These are phyloP conservation scores for Mimosa pudica DNA, from an alignment of 306 rosid genomes.

Conservation along the genomic window DNA sequence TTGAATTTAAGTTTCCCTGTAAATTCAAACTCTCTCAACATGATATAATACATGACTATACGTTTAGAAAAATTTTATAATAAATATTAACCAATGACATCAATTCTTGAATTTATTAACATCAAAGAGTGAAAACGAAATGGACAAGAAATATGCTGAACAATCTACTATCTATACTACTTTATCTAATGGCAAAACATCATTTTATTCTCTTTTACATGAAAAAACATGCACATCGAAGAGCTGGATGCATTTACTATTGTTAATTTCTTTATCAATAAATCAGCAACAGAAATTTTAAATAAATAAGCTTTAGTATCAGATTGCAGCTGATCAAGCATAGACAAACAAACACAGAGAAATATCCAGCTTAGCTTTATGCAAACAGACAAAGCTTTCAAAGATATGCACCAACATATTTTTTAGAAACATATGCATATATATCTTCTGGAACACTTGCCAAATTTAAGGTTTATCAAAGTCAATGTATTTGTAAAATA, in stretches of 20 bases:
- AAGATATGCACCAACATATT: neutral
- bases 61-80: neutral
- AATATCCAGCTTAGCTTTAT: neutral
- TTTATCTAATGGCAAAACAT: constrained; percentile 7
- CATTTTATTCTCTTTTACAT: neutral
- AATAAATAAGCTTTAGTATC: constrained; percentile 9
- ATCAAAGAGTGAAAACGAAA: constrained; percentile 19
- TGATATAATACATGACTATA: constrained; percentile 1
- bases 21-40: too few species aligned
- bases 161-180: neutral
- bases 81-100: neutral
- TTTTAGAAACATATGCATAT: neutral
- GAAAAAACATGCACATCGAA: constrained; percentile 16
- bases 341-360: neutral
- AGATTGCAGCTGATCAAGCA: constrained; percentile 5
- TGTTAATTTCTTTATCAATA: neutral
- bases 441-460: neutral
- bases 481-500: constrained; percentile 37
- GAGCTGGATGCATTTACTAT: neutral
- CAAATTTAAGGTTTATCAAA: neutral
- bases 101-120: neutral
- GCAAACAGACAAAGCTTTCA: constrained; percentile 15
- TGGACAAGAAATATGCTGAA: neutral
- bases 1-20: too few species aligned
- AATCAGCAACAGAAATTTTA: constrained; percentile 4